Percentiles rank a stretch among this genome's conserved stretches.
Conservation (phyloP, 129 eudicot species). For the Smallanthus sonchifolius region DNA sequence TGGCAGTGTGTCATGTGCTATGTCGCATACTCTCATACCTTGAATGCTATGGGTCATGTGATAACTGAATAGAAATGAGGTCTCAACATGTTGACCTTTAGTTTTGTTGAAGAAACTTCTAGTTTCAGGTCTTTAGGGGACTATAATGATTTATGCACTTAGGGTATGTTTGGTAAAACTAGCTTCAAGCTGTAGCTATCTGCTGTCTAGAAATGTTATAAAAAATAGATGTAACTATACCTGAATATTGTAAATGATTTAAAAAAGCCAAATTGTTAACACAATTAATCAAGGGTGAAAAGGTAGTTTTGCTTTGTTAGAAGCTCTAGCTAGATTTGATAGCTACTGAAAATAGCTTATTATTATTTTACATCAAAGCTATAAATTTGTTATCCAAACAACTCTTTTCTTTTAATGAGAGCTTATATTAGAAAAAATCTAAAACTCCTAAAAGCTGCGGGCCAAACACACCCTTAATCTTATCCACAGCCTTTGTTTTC, state of each 20-base stretch:
- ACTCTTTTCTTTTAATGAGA: not conserved
- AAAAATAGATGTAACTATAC: not conserved
- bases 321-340: not conserved
- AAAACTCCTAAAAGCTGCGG: not conserved
- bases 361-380: not conserved
- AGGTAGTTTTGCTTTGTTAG: not conserved
- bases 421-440: not conserved
- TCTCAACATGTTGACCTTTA: not conserved
- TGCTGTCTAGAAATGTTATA: not conserved
- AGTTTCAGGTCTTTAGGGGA: slow-evolving; percentile 1
- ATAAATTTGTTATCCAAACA: not conserved
- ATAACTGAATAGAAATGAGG: too few relatives aligned
- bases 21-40: not conserved
- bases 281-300: not conserved
- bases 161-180: not conserved
- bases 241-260: not conserved
- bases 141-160: not conserved
- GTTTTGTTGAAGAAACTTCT: not conserved
- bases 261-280: not conserved
- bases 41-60: not conserved
- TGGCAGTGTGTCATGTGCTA: not conserved
- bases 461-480: not conserved
- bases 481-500: not conserved
- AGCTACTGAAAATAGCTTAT: not conserved
- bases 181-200: not conserved